A percentile compares a stretch with the other conserved stretches of the same genome.
These are phyloP conservation scores for Russula sp. DNA, from an alignment of 768 basidiomycete genomes.

Conservation along the genomic window DNA sequence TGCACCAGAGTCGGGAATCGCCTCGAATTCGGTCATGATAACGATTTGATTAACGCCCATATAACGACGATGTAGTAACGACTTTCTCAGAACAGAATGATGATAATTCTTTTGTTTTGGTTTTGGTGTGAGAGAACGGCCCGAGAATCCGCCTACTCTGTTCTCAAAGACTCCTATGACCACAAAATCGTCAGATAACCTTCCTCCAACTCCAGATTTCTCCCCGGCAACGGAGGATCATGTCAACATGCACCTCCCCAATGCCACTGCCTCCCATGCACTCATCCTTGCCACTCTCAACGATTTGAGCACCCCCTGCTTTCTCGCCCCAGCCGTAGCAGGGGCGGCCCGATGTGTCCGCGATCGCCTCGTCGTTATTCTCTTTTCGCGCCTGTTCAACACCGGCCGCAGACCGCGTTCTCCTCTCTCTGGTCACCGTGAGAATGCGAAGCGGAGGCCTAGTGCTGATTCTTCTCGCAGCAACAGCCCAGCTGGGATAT, in stretches of 20 bases:
- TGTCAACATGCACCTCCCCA: conserved; percentile 29
- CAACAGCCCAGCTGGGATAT: conserved; percentile 27
- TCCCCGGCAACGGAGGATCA: conserved; percentile 6
- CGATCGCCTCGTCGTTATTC: conserved; percentile 56
- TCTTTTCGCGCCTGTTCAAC: conserved; percentile 63
- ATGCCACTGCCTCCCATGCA: conserved; percentile 29
- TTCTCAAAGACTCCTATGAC: conserved; percentile 6
- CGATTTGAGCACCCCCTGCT: conserved; percentile 50
- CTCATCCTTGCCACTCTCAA: conserved; percentile 57
- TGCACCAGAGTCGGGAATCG: conserved; percentile 56
- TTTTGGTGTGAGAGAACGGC: background rate
- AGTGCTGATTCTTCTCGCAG: conserved; percentile 20
- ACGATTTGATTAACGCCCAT: conserved; percentile 1
- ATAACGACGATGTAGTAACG: conserved; percentile 15
- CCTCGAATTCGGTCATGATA: conserved; percentile 55
- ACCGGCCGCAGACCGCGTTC: conserved; percentile 24
- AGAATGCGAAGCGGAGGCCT: conserved; percentile 16
- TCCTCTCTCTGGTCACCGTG: conserved; percentile 5
- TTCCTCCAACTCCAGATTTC: conserved; percentile 3
- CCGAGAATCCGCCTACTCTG: background rate
- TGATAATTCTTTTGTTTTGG: background rate
- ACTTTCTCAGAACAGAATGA: background rate
- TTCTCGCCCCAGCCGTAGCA: conserved; percentile 54
- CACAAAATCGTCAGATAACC: conserved; percentile 2
- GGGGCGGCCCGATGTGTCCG: conserved; percentile 48